Evolutionary conservation across 1,284 basidiomycete genomes (phyloP), one percentile per base, ranked within the genome.

Genomic region (Athelia psychrophila): DNA sequence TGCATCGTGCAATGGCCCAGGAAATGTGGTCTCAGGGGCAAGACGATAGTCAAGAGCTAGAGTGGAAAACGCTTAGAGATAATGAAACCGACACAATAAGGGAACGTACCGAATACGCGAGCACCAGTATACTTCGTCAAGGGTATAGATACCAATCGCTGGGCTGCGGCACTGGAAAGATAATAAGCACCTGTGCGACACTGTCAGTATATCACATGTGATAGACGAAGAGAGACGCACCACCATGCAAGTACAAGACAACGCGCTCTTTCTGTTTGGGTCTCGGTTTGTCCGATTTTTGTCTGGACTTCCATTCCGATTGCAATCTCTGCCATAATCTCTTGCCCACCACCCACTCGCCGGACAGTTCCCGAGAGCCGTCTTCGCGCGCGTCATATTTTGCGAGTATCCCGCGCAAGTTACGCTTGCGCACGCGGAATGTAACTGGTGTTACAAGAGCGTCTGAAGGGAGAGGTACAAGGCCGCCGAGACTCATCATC

Each of bases 341-440:
- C 67, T 91, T 91, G 46, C 93, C 93, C 15, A 98, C 90, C 18
- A 98, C 89, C 96, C 96, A 99, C 74, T 99, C 97, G 3, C 93
- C 96, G 1, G 86, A 87, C 44, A 99, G 78, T 64, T 95, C 90
- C 5, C 96, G 81, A 16, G 67, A 76, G 49, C 86, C 93, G 48
- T 76, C 78, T 69, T 92, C 92, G 9, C 74, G 62, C n/a, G 79
- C 79, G 64, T 98, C 91, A 52, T 81, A 82, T 13, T 87, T 78
- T 8, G 84, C 76, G 20, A 97, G 79, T 48, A 96, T 84, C 3
- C 93, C 93, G 24, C 84, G 80, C 35, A 97, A 74, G 3, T 78
- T 70, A 10, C 91, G 84, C 58, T 73, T 80, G 55, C 81, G 85
- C 46, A 98, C 94, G 40, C 77, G 79, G 67, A 98, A 99, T 0